Evolutionary conservation across 257 asterid species (phyloP), one percentile per base, ranked within the genome.

Genomic region (Haberlea rhodopensis): DNA sequence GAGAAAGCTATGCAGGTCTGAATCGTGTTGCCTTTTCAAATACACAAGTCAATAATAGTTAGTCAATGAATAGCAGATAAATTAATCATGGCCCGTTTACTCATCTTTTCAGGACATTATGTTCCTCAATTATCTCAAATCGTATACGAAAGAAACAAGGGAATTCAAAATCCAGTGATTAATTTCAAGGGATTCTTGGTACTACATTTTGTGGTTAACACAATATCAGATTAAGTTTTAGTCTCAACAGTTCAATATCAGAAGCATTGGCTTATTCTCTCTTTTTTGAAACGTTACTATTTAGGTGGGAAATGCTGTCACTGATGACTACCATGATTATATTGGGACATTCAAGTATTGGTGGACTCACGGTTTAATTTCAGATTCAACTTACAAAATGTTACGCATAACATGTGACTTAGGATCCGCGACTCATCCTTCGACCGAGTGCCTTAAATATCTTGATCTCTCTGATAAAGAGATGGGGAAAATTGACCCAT

Each of bases 301-400:
- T 75, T 67, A 94, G 99, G 97, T 94, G 63, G 99, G 99, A 26
- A 94, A 94, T 78, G 97, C 99, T 62, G 97, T 90, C 6, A 94
- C 87, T 4, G 99, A 94, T 78, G 99, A 94, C 77, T 81, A 71
- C 77, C 81, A 84, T 64, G 97, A 94, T 62, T 84, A 75, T 0
- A 20, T 87, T 67, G 99, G 97, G 72, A 94, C 97, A 6, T 86
- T 94, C 13, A 96, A 94, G 79, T 90, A 87, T 76, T 94, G 99
- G 97, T 90, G 99, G 99, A 94, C 95, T 1, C 95, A 84, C 61
- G 99, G 99, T 67, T 76, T 94, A 26, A 88, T 94, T 57, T 94
- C 99, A 6, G 99, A 90, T 71, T 84, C 95, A n/a, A 90, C 99
- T 1, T 94, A 86, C 75, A 82, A 79, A 72, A 18, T 21, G 70